Evolutionary conservation across 257 asterid species (phyloP).

Genomic region (Cynanchum wilfordii): DNA sequence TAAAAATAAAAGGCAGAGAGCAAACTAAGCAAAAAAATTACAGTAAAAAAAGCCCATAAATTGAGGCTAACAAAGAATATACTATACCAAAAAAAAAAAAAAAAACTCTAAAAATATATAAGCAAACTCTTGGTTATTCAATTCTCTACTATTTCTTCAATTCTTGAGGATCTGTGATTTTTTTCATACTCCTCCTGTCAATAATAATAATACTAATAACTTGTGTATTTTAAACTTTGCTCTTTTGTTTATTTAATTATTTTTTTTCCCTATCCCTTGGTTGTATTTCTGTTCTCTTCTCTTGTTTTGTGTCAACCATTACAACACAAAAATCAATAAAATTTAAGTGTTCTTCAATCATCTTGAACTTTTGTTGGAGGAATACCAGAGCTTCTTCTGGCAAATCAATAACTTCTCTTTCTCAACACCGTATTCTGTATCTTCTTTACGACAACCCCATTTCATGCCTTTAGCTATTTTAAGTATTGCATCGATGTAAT

Average conservation of each 20-base stretch:
- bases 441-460: slow-evolving; percentile 90
- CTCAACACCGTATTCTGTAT: slow-evolving; percentile 57
- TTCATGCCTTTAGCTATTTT: slow-evolving; percentile 76
- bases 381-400: slow-evolving; percentile 97
- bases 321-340: no score
- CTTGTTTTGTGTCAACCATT: no score
- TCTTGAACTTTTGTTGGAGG: slow-evolving; percentile 51
- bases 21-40: slow-evolving; percentile 19
- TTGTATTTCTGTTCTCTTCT: no score
- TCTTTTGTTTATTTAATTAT: no score
- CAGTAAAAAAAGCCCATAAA: slow-evolving; percentile 9
- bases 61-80: slow-evolving; percentile 46
- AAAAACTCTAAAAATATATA: neutral
- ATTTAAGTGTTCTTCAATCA: slow-evolving; percentile 15
- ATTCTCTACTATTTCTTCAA: slow-evolving; percentile 7
- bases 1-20: neutral
- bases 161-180: no score
- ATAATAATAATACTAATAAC: neutral
- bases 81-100: neutral
- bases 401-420: slow-evolving; percentile 80
- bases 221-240: neutral
- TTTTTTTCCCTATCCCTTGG: no score
- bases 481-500: slow-evolving; percentile 56
- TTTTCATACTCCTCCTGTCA: no score
- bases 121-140: slow-evolving; percentile 10